A percentile compares a stretch with the other conserved stretches of the same genome.
These are phyloP conservation scores for Metschnikowia cerradonensis DNA, from an alignment of 805 yeast genomes.

Conservation along the genomic window DNA sequence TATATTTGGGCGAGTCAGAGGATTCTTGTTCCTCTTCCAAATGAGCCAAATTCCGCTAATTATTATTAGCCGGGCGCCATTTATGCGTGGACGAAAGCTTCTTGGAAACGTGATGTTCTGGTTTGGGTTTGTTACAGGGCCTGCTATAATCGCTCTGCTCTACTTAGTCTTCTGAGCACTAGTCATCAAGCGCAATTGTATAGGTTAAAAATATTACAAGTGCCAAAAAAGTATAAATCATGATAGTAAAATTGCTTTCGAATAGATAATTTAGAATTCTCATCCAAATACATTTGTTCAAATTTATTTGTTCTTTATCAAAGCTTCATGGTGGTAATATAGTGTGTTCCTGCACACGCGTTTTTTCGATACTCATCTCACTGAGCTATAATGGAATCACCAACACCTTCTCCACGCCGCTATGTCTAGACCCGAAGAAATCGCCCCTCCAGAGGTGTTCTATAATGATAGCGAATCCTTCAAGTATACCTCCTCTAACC, in stretches of 20 bases:
- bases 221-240: too few relatives aligned
- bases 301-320: neutral
- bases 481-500: conserved; percentile 88
- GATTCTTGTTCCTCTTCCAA: conserved; percentile 75
- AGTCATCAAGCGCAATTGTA: too few relatives aligned
- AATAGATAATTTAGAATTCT: too few relatives aligned
- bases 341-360: neutral
- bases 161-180: conserved; percentile 50
- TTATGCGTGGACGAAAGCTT: conserved; percentile 50
- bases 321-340: neutral
- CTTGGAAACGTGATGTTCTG: conserved; percentile 84
- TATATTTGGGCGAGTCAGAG: conserved; percentile 73
- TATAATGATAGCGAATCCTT: conserved; percentile 86
- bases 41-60: conserved; percentile 86
- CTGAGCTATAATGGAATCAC: neutral
- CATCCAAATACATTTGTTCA: neutral
- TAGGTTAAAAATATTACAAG: too few relatives aligned
- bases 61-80: conserved; percentile 54
- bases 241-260: too few relatives aligned
- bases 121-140: conserved; percentile 88
- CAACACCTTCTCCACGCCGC: neutral
- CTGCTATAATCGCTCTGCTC: conserved; percentile 79
- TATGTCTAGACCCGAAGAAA: conserved; percentile 95
- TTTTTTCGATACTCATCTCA: conserved; percentile 5
- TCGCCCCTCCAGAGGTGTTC: conserved; percentile 95